Conservation (phyloP, 106 monocot genomes). For the Vanilla planifolia region DNA sequence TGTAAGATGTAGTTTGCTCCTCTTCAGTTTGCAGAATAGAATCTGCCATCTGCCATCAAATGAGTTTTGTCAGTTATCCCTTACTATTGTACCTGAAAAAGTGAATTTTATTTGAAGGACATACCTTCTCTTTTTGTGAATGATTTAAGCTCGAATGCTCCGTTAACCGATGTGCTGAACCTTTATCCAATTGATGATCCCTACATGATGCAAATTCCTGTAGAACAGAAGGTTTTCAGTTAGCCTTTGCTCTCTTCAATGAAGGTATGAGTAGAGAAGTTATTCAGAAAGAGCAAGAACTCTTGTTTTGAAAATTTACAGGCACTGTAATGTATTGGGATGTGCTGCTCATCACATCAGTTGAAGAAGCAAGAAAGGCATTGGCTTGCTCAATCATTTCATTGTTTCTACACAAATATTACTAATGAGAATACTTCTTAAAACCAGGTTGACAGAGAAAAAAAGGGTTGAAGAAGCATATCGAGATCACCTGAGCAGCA, state of each 20-base stretch:
- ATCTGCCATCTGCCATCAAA: constrained; percentile 28
- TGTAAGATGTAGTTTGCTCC: constrained; percentile 1
- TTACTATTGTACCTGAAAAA: neutral
- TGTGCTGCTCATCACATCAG: constrained; percentile 9
- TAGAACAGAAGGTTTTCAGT: neutral
- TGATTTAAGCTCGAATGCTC: constrained; percentile 22
- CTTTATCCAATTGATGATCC: constrained; percentile 27
- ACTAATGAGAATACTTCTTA: neutral
- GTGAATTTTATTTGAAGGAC: neutral
- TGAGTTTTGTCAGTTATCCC: no score
- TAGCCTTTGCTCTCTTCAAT: no score
- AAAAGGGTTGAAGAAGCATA: neutral
- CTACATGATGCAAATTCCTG: constrained; percentile 34
- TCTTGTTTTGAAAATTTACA: constrained; percentile 13
- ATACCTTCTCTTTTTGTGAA: constrained; percentile 48
- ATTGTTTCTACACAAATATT: constrained; percentile 31
- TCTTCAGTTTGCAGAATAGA: constrained; percentile 10
- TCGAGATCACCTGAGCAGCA: constrained; percentile 40
- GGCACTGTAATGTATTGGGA: constrained; percentile 14
- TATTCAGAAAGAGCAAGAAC: neutral
- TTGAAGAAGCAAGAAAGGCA: constrained; percentile 17
- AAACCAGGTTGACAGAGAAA: neutral
- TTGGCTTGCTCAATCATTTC: constrained; percentile 22
- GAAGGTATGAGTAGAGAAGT: neutral
- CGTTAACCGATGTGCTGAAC: constrained; percentile 14